These are phyloP conservation scores for Hypoxylon sp. DNA, from an alignment of 2,329 filamentous ascomycete genomes.

Conservation along the genomic window DNA sequence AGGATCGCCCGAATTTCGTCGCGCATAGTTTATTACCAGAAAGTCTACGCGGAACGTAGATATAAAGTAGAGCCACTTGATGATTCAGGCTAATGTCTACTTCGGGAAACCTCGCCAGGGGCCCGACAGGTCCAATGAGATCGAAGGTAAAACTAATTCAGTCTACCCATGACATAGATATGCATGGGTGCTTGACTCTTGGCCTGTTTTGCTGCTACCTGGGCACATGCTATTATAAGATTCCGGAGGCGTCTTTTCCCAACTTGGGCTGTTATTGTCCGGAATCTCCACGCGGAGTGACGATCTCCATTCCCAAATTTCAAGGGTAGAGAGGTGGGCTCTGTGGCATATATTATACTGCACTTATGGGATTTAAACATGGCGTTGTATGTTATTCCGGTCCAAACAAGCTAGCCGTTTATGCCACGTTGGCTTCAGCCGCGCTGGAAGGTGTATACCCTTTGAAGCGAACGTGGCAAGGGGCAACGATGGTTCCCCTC, in stretches of 20 bases:
- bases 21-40: slow-evolving; percentile 30
- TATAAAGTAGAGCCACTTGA: slow-evolving; percentile 16
- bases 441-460: slow-evolving; percentile 27
- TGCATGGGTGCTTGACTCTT: slow-evolving; percentile 36
- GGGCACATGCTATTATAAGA: slow-evolving; percentile 37
- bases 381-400: slow-evolving; percentile 27
- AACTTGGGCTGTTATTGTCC: slow-evolving; percentile 24
- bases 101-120: slow-evolving; percentile 39
- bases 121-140: slow-evolving; percentile 46
- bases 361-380: slow-evolving; percentile 14
- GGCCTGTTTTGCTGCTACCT: slow-evolving; percentile 32
- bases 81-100: slow-evolving; percentile 43
- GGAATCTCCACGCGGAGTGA: slow-evolving; percentile 40
- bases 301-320: slow-evolving; percentile 43
- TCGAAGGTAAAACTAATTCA: slow-evolving; percentile 48
- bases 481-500: slow-evolving; percentile 21
- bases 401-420: slow-evolving; percentile 24
- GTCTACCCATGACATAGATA: slow-evolving; percentile 40
- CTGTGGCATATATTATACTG: slow-evolving; percentile 16
- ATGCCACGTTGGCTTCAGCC: slow-evolving; percentile 45
- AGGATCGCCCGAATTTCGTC: slow-evolving; percentile 14
- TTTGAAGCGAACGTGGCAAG: slow-evolving; percentile 35
- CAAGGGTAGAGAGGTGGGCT: slow-evolving; percentile 4
- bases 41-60: slow-evolving; percentile 36
- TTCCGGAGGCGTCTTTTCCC: slow-evolving; percentile 25